Conservation (phyloP, 352 stramenopile species). For the Phytophthora pluvialis region DNA sequence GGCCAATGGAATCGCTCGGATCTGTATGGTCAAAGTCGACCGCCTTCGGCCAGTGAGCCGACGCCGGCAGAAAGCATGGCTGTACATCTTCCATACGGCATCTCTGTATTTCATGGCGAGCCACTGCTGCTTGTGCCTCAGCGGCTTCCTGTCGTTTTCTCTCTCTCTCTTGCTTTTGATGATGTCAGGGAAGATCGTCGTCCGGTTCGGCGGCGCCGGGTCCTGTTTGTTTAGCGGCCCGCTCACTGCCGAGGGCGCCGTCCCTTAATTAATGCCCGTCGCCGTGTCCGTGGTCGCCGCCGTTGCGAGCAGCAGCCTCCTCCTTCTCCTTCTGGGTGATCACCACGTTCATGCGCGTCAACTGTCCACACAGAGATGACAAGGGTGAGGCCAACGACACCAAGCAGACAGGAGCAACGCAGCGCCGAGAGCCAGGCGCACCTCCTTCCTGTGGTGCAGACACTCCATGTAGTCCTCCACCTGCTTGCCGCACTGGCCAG, state of each 20-base stretch:
- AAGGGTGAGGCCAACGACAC: constrained; percentile 1
- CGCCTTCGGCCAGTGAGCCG: neutral
- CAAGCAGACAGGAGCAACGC: neutral
- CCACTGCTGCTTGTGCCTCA: constrained; percentile 4
- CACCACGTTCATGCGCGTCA: constrained; percentile 87
- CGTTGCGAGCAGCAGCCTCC: constrained; percentile 56
- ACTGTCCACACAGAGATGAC: constrained; percentile 38
- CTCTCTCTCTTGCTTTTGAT: constrained; percentile 19
- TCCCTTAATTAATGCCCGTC: constrained; percentile 48
- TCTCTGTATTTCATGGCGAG: constrained; percentile 36
- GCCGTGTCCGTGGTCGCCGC: constrained; percentile 49
- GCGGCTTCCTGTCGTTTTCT: constrained; percentile 5
- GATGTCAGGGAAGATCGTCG: constrained; percentile 19
- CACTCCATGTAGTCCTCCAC: constrained; percentile 97
- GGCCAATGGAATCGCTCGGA: neutral
- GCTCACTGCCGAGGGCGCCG: neutral
- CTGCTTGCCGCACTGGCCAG: constrained; percentile 83
- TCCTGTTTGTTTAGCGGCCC: constrained; percentile 9
- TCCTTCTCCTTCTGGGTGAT: constrained; percentile 81
- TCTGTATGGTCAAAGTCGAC: too few relatives aligned
- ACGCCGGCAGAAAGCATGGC: constrained; percentile 2
- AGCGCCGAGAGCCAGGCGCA: constrained; percentile 27
- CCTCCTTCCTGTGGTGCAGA: constrained; percentile 95
- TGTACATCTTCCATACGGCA: constrained; percentile 38
- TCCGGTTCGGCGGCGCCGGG: constrained; percentile 2